Percentiles rank a stretch among this genome's conserved stretches.
phyloP scores from a whole-genome alignment of 345 rosid species.

The Camelina laxa region DNA sequence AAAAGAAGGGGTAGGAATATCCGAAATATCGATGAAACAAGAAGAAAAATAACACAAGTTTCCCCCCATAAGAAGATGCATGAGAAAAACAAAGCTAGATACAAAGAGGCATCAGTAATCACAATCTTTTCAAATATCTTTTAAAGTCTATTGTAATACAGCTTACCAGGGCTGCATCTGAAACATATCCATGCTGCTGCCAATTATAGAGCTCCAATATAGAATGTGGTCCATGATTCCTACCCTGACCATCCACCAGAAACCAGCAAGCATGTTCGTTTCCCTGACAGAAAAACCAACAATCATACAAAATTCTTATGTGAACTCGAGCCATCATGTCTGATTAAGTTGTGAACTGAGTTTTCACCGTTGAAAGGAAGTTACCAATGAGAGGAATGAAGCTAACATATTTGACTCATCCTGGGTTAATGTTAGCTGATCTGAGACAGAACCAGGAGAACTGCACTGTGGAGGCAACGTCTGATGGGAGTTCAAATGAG shows the following conservation, averaged over 20 bases:
- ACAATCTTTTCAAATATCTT: conserved; percentile 3
- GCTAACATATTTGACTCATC: conserved; percentile 39
- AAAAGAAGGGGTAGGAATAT: background rate
- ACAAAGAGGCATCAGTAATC: conserved; percentile 17
- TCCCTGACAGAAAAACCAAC: conserved; percentile 51
- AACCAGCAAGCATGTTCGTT: conserved; percentile 77
- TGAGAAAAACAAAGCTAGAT: conserved; percentile 12
- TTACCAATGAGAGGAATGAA: conserved; percentile 60
- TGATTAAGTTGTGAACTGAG: conserved; percentile 28
- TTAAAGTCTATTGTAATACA: background rate
- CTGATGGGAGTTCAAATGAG: conserved; percentile 39
- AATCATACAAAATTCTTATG: background rate
- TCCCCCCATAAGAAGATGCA: background rate
- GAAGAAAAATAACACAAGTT: conserved; percentile 5
- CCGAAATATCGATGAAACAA: conserved; percentile 2
- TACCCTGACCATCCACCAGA: conserved; percentile 71
- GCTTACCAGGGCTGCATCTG: conserved; percentile 68
- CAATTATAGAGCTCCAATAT: conserved; percentile 70
- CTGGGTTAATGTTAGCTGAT: conserved; percentile 43
- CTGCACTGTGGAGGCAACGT: conserved; percentile 44
- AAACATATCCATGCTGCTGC: conserved; percentile 64
- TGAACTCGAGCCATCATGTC: conserved; percentile 31
- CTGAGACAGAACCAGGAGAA: conserved; percentile 37
- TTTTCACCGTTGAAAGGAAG: conserved; percentile 30
- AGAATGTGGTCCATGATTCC: conserved; percentile 80